Percentiles rank a stretch among this genome's conserved stretches.
Evolutionary conservation across 768 basidiomycete species (phyloP).

Genomic region (Termitomyces sp.): DNA sequence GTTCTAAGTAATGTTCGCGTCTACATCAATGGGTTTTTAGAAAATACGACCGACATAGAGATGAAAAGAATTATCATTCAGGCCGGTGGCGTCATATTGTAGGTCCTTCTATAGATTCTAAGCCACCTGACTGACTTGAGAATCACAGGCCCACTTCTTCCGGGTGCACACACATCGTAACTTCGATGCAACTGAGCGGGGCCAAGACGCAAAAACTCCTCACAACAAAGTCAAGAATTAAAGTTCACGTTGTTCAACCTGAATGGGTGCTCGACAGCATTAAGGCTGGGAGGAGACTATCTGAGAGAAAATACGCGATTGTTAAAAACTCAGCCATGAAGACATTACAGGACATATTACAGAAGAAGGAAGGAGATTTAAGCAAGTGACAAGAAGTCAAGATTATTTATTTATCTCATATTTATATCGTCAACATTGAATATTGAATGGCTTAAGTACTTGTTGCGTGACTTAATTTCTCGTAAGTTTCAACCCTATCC

Average conservation of each 20-base stretch:
- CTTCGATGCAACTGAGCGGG: conserved; percentile 64
- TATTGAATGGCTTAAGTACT: neutral
- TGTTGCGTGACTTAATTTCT: no score
- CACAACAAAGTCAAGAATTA: conserved; percentile 40
- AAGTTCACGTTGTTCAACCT: conserved; percentile 61
- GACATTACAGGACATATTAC: conserved; percentile 32
- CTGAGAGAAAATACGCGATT: conserved; percentile 55
- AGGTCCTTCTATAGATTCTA: conserved; percentile 18
- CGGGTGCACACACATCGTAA: conserved; percentile 73
- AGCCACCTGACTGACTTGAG: conserved; percentile 6
- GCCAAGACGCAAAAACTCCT: conserved; percentile 67
- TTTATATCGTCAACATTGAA: neutral
- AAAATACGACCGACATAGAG: conserved; percentile 72
- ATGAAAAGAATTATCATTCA: conserved; percentile 63
- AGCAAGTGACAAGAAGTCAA: neutral
- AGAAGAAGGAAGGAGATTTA: conserved; percentile 4
- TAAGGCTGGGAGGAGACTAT: conserved; percentile 46
- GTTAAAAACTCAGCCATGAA: conserved; percentile 31
- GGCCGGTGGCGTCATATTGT: conserved; percentile 67
- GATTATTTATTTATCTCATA: neutral
- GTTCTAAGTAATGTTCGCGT: conserved; percentile 42
- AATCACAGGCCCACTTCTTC: conserved; percentile 43
- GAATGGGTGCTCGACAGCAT: conserved; percentile 75
- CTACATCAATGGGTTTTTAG: conserved; percentile 70
- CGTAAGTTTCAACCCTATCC: no score